phyloP scores from a whole-genome alignment of 2,329 filamentous ascomycete species.

The Pseudogymnoascus sp. region DNA sequence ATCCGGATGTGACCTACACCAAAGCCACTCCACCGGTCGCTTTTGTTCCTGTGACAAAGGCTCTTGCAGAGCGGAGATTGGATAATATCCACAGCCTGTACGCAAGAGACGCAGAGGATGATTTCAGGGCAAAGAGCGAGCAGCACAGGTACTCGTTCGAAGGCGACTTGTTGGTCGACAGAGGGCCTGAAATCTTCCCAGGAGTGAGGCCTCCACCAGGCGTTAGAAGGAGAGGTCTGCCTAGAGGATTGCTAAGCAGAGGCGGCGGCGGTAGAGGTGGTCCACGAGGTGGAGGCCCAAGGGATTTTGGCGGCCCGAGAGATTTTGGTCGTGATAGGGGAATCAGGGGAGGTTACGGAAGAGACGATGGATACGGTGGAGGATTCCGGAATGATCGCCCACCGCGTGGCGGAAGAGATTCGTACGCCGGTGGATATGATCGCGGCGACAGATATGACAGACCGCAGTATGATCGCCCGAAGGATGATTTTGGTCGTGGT shows the following conservation, averaged over 20 bases:
- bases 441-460: background rate
- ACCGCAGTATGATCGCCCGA: background rate
- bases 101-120: background rate
- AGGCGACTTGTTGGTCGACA: slow-evolving; percentile 58
- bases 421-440: background rate
- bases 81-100: slow-evolving; percentile 41
- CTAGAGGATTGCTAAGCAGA: background rate
- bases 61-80: slow-evolving; percentile 57
- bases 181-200: slow-evolving; percentile 62
- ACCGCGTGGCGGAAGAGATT: background rate
- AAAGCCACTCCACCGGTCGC: slow-evolving; percentile 39
- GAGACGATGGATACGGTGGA: background rate
- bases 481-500: slow-evolving; percentile 2
- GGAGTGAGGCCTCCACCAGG: slow-evolving; percentile 51
- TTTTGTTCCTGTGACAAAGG: slow-evolving; percentile 48
- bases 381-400: background rate
- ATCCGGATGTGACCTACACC: slow-evolving; percentile 20
- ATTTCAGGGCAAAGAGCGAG: slow-evolving; percentile 42
- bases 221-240: slow-evolving; percentile 28
- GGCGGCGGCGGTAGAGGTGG: background rate
- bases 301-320: background rate
- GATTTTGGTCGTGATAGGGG: background rate
- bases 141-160: slow-evolving; percentile 64
- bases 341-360: background rate
- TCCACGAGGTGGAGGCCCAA: background rate